These are phyloP conservation scores for Sungouiella thailandica DNA, from an alignment of 805 yeast genomes.

Conservation along the genomic window DNA sequence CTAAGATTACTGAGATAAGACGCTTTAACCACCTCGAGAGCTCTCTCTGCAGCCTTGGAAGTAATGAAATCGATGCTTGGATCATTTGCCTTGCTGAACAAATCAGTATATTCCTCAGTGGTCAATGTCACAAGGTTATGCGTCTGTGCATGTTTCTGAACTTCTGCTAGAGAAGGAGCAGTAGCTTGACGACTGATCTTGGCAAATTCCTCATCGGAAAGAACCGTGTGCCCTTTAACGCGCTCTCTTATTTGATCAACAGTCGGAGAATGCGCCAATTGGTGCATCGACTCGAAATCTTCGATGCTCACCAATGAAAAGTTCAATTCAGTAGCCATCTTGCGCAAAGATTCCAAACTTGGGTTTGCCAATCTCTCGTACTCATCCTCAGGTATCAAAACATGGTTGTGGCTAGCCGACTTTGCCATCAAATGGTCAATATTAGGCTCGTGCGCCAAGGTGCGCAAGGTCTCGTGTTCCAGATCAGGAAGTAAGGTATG, in stretches of 20 bases:
- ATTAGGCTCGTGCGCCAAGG: conserved; percentile 16
- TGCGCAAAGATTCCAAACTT: neutral
- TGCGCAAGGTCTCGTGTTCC: conserved; percentile 3
- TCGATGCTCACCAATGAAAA: conserved; percentile 3
- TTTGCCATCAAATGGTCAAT: conserved; percentile 15
- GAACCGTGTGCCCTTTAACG: conserved; percentile 15
- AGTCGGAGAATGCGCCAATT: conserved; percentile 11
- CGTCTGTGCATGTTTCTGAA: conserved; percentile 32
- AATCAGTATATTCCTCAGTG: conserved; percentile 27
- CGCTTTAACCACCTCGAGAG: conserved; percentile 5
- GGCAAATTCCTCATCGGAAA: conserved; percentile 12
- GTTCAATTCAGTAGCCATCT: neutral
- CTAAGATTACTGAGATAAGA: conserved; percentile 3
- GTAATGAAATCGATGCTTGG: conserved; percentile 22
- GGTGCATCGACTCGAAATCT: conserved; percentile 3
- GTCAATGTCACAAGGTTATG: conserved; percentile 26
- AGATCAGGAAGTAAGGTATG: conserved; percentile 8
- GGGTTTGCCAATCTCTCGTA: conserved; percentile 2
- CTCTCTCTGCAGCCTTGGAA: conserved; percentile 10
- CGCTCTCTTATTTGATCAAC: conserved; percentile 11
- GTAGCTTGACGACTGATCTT: conserved; percentile 10
- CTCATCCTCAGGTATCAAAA: conserved; percentile 9
- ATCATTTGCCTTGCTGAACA: conserved; percentile 25
- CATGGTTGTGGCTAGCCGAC: conserved; percentile 8
- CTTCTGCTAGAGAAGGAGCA: conserved; percentile 24